Conservation (phyloP, 2,329 filamentous ascomycete species). For the Arachnomyces sp. region DNA sequence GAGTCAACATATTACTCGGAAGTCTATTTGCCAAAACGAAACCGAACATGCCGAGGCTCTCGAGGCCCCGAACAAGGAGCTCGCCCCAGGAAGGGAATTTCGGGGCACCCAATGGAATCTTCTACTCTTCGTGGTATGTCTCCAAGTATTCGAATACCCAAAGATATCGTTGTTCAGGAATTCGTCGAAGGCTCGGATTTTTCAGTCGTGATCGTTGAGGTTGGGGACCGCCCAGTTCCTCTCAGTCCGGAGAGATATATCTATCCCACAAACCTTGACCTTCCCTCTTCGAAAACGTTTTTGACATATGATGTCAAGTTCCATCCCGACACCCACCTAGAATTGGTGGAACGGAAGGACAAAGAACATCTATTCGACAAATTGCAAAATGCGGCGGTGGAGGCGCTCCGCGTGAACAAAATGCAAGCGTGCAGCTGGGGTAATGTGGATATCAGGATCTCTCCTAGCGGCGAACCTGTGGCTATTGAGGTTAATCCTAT, state of each 20-base stretch:
- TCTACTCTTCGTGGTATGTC: conserved; percentile 4
- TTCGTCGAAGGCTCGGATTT: conserved; percentile 16
- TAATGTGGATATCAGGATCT: conserved; percentile 15
- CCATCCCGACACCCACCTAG: conserved; percentile 12
- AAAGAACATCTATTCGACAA: conserved; percentile 14
- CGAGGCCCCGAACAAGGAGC: conserved; percentile 7
- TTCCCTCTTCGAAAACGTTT: conserved; percentile 6
- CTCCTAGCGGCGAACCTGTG: conserved; percentile 12
- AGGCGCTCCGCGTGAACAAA: conserved; percentile 14
- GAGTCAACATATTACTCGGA: conserved; percentile 14
- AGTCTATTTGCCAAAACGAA: conserved; percentile 14
- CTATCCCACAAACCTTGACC: background rate
- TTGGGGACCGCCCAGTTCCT: conserved; percentile 13
- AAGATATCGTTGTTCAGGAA: conserved; percentile 18
- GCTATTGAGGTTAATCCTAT: conserved; percentile 19
- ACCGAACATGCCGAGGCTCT: conserved; percentile 9
- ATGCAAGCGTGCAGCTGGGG: conserved; percentile 12
- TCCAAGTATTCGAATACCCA: conserved; percentile 6
- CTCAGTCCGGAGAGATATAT: conserved; percentile 9
- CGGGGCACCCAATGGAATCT: conserved; percentile 4
- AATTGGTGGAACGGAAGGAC: conserved; percentile 10
- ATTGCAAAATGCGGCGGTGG: conserved; percentile 15
- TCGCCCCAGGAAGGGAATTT: too few species aligned
- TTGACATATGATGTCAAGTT: conserved; percentile 19
- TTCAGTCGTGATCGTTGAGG: conserved; percentile 14